phyloP scores from a whole-genome alignment of 129 eudicot genomes.

The Logfia minima region DNA sequence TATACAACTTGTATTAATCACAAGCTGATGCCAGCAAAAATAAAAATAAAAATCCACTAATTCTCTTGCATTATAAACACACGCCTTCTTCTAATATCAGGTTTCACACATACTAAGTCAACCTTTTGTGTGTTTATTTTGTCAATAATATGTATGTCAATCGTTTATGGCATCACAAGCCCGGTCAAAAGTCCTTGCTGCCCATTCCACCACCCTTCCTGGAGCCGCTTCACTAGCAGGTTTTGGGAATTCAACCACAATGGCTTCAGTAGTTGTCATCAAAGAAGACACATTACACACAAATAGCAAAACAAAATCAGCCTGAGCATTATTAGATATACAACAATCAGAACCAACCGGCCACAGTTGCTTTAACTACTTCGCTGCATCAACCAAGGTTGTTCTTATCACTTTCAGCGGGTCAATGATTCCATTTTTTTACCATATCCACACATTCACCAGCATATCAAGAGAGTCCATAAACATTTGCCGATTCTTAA shows the following conservation, averaged over 20 bases:
- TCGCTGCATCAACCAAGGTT: conserved; percentile 78
- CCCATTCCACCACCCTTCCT: conserved; percentile 63
- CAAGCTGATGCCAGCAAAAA: not conserved
- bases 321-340: not conserved
- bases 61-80: conserved; percentile 18
- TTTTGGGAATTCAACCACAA: conserved; percentile 62
- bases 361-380: conserved; percentile 34
- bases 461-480: conserved; percentile 4
- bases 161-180: conserved; percentile 1
- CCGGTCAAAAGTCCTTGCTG: conserved; percentile 50
- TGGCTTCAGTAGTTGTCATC: conserved; percentile 74
- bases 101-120: conserved; percentile 1
- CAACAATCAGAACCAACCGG: not conserved
- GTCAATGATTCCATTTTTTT: conserved; percentile 63
- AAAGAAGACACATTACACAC: conserved; percentile 61
- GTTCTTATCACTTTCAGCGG: conserved; percentile 78
- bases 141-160: conserved; percentile 29
- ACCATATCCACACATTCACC: conserved; percentile 84
- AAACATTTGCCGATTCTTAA: too few relatives aligned
- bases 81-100: conserved; percentile 8
- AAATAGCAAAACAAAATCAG: not conserved
- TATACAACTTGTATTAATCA: too few relatives aligned
- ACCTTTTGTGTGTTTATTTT: conserved; percentile 9
- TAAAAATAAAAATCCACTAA: not conserved
- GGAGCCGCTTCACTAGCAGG: conserved; percentile 46